Conservation (phyloP, 257 asterid genomes). For the Petunia axillaris region DNA sequence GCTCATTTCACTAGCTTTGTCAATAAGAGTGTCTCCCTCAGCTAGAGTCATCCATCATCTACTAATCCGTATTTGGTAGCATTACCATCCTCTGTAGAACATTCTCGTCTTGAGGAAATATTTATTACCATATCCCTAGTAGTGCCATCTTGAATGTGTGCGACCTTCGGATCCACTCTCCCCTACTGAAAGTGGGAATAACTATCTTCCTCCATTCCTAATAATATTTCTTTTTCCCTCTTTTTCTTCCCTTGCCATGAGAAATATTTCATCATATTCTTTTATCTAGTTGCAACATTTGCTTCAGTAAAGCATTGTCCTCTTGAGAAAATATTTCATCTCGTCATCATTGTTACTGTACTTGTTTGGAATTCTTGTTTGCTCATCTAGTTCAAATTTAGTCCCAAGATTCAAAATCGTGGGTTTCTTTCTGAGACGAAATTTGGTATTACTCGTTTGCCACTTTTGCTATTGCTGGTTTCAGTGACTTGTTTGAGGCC, state of each 20-base stretch:
- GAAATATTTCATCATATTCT: slow-evolving; percentile 3
- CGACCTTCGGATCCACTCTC: not conserved
- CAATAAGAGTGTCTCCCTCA: not conserved
- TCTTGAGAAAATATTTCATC: not conserved
- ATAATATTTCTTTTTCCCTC: not conserved
- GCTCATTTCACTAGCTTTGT: not conserved
- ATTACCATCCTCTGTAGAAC: not conserved
- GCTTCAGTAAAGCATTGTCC: slow-evolving; percentile 5
- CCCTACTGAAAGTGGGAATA: not conserved
- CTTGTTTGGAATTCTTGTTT: not conserved
- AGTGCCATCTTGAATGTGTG: slow-evolving; percentile 3
- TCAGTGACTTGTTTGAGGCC: not conserved
- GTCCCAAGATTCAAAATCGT: not conserved
- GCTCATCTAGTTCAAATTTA: slow-evolving; percentile 4
- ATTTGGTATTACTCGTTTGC: not conserved
- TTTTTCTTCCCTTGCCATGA: not conserved
- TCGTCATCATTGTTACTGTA: not conserved
- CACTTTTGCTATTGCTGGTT: not conserved
- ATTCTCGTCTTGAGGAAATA: not conserved
- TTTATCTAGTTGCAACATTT: not conserved
- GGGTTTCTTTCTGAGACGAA: not conserved
- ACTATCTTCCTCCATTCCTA: not conserved
- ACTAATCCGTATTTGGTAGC: slow-evolving; percentile 13
- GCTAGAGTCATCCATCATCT: slow-evolving; percentile 13
- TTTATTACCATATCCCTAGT: not conserved